Conservation (phyloP, 2,329 filamentous ascomycete genomes). For the Ophioceras dolichostomum region DNA sequence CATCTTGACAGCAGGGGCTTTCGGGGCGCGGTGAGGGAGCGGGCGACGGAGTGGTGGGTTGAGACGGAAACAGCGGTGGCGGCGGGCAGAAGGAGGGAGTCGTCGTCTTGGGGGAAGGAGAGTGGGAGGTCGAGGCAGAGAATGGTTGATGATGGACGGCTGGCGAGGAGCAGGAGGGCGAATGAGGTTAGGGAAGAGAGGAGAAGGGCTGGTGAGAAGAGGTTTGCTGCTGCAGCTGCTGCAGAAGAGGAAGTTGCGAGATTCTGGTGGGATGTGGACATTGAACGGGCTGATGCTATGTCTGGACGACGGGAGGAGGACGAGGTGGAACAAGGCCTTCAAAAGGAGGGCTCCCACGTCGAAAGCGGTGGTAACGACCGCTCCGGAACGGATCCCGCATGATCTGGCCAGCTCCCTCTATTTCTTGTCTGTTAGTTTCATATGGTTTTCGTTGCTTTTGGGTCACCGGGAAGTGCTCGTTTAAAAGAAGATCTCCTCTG, state of each 20-base stretch:
- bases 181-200: slow-evolving; percentile 28
- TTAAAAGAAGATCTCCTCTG: too few relatives aligned
- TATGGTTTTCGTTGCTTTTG: too few relatives aligned
- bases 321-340: too few relatives aligned
- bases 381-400: too few relatives aligned
- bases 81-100: slow-evolving; percentile 1
- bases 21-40: slow-evolving; percentile 8
- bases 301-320: too few relatives aligned
- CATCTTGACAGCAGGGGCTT: too few relatives aligned
- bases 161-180: slow-evolving; percentile 34
- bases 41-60: background rate
- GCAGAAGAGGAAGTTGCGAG: too few relatives aligned
- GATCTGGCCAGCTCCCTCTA: too few relatives aligned
- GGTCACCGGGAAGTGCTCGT: too few relatives aligned
- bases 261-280: slow-evolving; percentile 1
- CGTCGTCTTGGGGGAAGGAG: slow-evolving; percentile 12
- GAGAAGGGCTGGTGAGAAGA: slow-evolving; percentile 3
- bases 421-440: too few relatives aligned
- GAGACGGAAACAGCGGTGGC: background rate
- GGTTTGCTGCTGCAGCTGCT: background rate
- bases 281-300: background rate
- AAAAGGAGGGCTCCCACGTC: too few relatives aligned
- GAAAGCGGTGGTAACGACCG: too few relatives aligned
- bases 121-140: slow-evolving; percentile 38
- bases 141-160: slow-evolving; percentile 35